Base-by-base conservation (phyloP, 495 filamentous ascomycete species). In the Annulohypoxylon stygium region DNA sequence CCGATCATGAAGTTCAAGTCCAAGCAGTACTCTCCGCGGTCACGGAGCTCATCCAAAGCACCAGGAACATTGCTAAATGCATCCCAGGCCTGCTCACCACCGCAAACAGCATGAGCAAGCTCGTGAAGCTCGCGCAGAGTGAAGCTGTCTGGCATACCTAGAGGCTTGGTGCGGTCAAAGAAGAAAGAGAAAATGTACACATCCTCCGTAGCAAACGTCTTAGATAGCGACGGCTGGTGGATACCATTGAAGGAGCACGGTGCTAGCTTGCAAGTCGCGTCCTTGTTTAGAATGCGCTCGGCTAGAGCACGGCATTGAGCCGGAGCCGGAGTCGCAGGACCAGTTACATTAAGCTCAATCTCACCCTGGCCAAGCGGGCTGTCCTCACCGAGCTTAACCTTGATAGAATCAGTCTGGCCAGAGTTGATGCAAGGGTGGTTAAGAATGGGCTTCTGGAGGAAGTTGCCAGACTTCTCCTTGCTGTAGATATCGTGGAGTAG, bases 221-320 rank as follows among this genome's bases (percentile, higher is more conserved):
- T 96, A 68, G 88, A 92, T 43, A 99, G 88, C 41, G 92, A 91
- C 1, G 96, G 96, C 79, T 99, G 96, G 81, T 98, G 93, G 33
- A 98, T 88, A 72, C 96, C 96, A 79, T 95, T 95, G 90, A 99
- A 99, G 6, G 96, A 97, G 86, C 96, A 99, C 14, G 96, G 97
- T 0, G 93, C 86, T 37, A 98, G 82, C 60, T 86, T 85, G 85
- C 96, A 99, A 6, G 89, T 86, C 20, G 88, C 88, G 11, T 96
- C 93, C 82, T 99, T 99, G 76, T 91, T 86, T 45, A 99, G 88
- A 67, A 95, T 97, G 78, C 91, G 92, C 83, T 99, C 96, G 4
- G 97, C 93, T 23, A 98, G 80, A 58, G 87, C 89, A 65, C 96
- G 95, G 83, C 96, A 99, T 81, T 96, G 94, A 0, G 94, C 89